Base-by-base conservation (phyloP, 108 stramenopile genomes). In the Seminavis robusta region DNA sequence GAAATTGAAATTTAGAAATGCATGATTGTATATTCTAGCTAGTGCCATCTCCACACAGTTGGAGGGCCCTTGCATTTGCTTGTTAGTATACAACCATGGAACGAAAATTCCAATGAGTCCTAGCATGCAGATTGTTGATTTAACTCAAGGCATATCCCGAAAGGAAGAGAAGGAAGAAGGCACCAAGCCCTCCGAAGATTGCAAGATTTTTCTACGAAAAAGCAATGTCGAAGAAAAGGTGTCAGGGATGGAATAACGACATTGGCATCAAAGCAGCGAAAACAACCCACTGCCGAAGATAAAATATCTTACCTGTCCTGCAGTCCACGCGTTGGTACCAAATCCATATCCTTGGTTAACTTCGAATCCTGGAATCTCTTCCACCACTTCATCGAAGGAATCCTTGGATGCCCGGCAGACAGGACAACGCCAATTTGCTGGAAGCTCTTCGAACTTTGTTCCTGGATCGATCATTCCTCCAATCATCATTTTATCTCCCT, bases 291-390 rank as follows among this genome's bases (percentile, higher is more conserved):
- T n/a, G n/a, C n/a, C 95, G 58, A 94, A 97, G 41, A 97, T 91
- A 39, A 92, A 65, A 7, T 69, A 34, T 61, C 88, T 95, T 71
- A 95, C 95, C 67, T 97, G 79, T 3, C 79, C 84, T 5, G 86
- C 50, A 3, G 94, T 90, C 92, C 95, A 85, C 11, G 80, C 47
- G 56, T 97, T 97, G 0, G 74, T 77, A 51, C 95, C 95, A 40
- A 97, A 89, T 41, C 95, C 95, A 71, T 94, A 97, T 17, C 85
- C 83, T 59, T 89, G 89, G 62, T 97, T 97, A 26, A 94, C 94
- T 51, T 90, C 94, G 55, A 97, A 97, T 26, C 94, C 95, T 7
- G 94, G 88, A 71, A 97, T 94, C 34, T 92, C 92, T 47, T 89
- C 85, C 0, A 90, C 88, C 21, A 84, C 76, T 41, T 91, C 90